phyloP scores from a whole-genome alignment of 805 yeast species.

The Yamadazyma takamatsuzukensis region DNA sequence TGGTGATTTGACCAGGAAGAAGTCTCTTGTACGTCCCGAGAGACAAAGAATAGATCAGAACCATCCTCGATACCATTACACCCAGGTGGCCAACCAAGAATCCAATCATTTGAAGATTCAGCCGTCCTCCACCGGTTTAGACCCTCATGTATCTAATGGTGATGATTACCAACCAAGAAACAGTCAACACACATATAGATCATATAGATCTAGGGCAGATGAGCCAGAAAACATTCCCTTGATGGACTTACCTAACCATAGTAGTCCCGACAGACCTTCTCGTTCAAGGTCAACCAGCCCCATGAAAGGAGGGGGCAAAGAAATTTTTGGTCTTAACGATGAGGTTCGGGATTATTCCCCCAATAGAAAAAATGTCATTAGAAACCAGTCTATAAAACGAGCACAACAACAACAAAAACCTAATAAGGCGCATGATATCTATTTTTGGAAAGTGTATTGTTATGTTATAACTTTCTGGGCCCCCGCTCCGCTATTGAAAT shows the following conservation, averaged over 20 bases:
- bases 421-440: slow-evolving; percentile 22
- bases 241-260: slow-evolving; percentile 30
- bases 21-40: slow-evolving; percentile 82
- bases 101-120: slow-evolving; percentile 57
- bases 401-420: slow-evolving; percentile 15
- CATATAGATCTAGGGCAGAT: slow-evolving; percentile 1
- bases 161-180: slow-evolving; percentile 7
- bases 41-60: slow-evolving; percentile 62
- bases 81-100: slow-evolving; percentile 68
- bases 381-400: slow-evolving; percentile 6
- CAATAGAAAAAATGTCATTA: slow-evolving; percentile 23
- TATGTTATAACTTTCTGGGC: slow-evolving; percentile 86
- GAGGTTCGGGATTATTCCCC: slow-evolving; percentile 35
- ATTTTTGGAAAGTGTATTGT: slow-evolving; percentile 81
- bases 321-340: slow-evolving; percentile 59
- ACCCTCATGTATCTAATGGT: slow-evolving; percentile 35
- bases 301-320: slow-evolving; percentile 37
- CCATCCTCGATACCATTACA: slow-evolving; percentile 75
- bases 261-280: slow-evolving; percentile 4
- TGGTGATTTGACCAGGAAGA: slow-evolving; percentile 46
- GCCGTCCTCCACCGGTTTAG: slow-evolving; percentile 50
- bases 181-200: slow-evolving; percentile 11
- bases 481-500: slow-evolving; percentile 64
- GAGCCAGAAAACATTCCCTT: slow-evolving; percentile 41
- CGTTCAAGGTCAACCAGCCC: background rate